Evolutionary conservation across 257 asterid genomes (phyloP).

Genomic region (Solanum pinnatisectum): DNA sequence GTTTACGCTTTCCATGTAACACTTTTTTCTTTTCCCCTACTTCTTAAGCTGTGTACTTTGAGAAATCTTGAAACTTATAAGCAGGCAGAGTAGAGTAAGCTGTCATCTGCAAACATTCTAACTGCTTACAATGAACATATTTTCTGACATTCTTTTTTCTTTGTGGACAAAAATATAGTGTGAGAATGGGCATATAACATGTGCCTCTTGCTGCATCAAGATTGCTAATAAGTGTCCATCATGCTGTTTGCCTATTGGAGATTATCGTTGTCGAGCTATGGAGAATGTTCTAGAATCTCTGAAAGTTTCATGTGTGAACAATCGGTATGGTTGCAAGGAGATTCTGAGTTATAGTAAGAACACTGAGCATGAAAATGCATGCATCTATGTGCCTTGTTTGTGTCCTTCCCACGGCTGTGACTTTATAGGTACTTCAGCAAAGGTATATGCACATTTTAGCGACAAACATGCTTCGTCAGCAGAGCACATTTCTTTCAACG

Average conservation of each 20-base stretch:
- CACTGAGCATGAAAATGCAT: conserved; percentile 39
- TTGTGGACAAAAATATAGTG: conserved; percentile 32
- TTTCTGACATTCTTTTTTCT: conserved; percentile 5
- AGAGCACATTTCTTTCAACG: conserved; percentile 10
- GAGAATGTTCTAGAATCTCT: conserved; percentile 65
- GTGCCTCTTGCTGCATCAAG: conserved; percentile 53
- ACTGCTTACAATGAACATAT: background rate
- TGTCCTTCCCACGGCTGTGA: conserved; percentile 43
- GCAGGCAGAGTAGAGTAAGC: background rate
- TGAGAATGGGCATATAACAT: conserved; percentile 76
- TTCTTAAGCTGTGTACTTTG: background rate
- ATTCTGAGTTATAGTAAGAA: conserved; percentile 24
- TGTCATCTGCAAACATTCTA: background rate
- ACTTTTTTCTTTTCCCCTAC: background rate
- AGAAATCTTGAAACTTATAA: background rate
- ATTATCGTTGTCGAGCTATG: conserved; percentile 63
- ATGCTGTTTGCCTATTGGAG: conserved; percentile 58
- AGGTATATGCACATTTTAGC: conserved; percentile 36
- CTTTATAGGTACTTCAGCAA: conserved; percentile 15
- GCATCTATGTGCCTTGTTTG: conserved; percentile 38
- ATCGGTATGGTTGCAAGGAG: conserved; percentile 40
- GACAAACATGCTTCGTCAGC: conserved; percentile 13
- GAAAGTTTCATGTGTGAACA: conserved; percentile 32
- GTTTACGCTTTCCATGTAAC: background rate
- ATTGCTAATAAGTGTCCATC: conserved; percentile 46